Base-by-base conservation (phyloP, 1,284 basidiomycete genomes). In the Cystobasidium sp. region DNA sequence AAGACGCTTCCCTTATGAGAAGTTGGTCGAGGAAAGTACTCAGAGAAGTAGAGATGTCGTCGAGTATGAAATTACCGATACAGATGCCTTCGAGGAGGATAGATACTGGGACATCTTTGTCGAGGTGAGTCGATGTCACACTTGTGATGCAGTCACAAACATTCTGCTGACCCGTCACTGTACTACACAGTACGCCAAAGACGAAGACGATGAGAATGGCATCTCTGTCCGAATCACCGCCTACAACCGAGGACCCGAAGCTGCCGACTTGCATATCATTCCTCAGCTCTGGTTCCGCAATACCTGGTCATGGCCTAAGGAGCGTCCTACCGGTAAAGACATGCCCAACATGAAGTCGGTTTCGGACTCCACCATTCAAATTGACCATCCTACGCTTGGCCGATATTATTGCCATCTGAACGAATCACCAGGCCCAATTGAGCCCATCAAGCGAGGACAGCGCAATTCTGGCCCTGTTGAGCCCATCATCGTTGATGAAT, bases 61-160 rank as follows among this genome's bases (percentile, higher is more conserved):
- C 74, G 96, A 99, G 83, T 98, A 89, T 80, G 96, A 99, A 84
- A 89, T 98, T 79, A 84, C 95, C 80, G 95, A 98, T 82, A 94
- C 93, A 0, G 93, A 94, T 75, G 87, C 87, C 2, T 97, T 98
- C 80, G 92, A 97, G 77, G 92, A 93, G 56, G 90, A 97, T 83
- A 86, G 90, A 24, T 99, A 99, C 84, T 99, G 96, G 96, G 96
- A 99, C 82, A 89, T 99, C 59, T 97, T 95, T 79, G 88, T 96
- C 76, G 94, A 97, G 88, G 93, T 92, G 74, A 58, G 87, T 82
- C 24, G 12, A 39, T 4, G n/a, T 20, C 24, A 31, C 1, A 5
- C 31, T 31, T 31, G 1, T 31, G 31, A 5, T 8, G 44, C 14
- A 31, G 4, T 41, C 16, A 2, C 10, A n/a, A n/a, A 16, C 3